These are phyloP conservation scores for Spizellomyces sp. DNA, from an alignment of 192 early-diverging fungal genomes.

Conservation along the genomic window DNA sequence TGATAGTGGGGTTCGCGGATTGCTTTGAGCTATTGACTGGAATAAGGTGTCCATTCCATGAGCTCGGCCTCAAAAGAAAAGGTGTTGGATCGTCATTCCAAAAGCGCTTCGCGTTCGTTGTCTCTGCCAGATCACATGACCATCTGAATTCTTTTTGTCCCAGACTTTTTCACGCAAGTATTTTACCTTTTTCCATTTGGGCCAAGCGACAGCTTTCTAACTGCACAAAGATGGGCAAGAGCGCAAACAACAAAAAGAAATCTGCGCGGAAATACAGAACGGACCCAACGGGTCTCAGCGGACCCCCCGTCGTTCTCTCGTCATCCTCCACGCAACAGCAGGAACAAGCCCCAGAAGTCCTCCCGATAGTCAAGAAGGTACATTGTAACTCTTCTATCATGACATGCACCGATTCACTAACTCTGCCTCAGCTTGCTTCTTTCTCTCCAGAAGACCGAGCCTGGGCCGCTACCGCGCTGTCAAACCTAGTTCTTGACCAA, in stretches of 20 bases:
- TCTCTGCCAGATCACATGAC: too few relatives aligned
- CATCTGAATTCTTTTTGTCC: too few relatives aligned
- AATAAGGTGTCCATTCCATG: too few relatives aligned
- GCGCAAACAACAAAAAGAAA: slow-evolving; percentile 11
- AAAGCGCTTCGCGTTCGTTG: too few relatives aligned
- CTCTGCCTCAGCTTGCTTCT: slow-evolving; percentile 56
- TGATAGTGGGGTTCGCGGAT: too few relatives aligned
- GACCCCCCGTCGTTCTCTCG: background rate
- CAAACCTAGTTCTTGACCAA: slow-evolving; percentile 73
- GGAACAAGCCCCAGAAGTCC: background rate
- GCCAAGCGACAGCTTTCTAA: background rate
- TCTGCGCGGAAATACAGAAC: background rate
- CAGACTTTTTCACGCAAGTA: too few relatives aligned
- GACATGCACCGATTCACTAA: background rate
- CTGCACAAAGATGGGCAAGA: slow-evolving; percentile 19
- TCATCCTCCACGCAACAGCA: background rate
- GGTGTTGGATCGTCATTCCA: too few relatives aligned
- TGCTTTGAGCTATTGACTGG: too few relatives aligned
- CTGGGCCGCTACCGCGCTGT: slow-evolving; percentile 88
- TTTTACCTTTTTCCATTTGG: too few relatives aligned
- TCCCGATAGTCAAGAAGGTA: slow-evolving; percentile 39
- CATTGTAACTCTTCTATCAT: background rate
- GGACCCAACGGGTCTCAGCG: slow-evolving; percentile 9
- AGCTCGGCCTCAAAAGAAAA: too few relatives aligned
- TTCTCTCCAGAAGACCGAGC: slow-evolving; percentile 73